phyloP scores from a whole-genome alignment of 768 basidiomycete genomes.

The Lactarius indigo region DNA sequence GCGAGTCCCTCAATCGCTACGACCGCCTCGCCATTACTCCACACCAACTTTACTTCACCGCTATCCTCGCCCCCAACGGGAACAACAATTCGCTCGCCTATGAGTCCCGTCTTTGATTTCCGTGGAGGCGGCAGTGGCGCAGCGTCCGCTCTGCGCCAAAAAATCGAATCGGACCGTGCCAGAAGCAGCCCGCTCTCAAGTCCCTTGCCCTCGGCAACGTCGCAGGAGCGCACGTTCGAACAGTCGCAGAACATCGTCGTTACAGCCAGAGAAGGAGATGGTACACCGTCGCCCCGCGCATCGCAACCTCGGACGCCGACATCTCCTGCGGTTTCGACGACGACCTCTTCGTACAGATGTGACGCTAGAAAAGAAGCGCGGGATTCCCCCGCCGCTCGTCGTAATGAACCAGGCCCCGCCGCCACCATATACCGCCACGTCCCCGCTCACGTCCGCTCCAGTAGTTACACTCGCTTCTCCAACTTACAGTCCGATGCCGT shows the following conservation, averaged over 20 bases:
- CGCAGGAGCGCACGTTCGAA: background rate
- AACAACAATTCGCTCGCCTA: slow-evolving; percentile 15
- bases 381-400: slow-evolving; percentile 29
- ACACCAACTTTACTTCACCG: slow-evolving; percentile 43
- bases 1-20: slow-evolving; percentile 21
- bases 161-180: slow-evolving; percentile 16
- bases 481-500: slow-evolving; percentile 8
- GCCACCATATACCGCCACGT: slow-evolving; percentile 31
- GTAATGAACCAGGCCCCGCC: slow-evolving; percentile 32
- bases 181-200: background rate
- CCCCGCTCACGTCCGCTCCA: background rate
- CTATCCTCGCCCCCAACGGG: slow-evolving; percentile 29
- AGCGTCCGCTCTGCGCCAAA: slow-evolving; percentile 15
- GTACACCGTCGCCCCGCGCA: slow-evolving; percentile 27
- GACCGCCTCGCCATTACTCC: slow-evolving; percentile 34
- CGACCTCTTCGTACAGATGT: slow-evolving; percentile 22
- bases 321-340: background rate
- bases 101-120: slow-evolving; percentile 22
- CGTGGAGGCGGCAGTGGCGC: slow-evolving; percentile 6
- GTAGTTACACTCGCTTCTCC: background rate
- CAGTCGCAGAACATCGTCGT: slow-evolving; percentile 5
- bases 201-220: background rate
- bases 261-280: slow-evolving; percentile 4
- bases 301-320: background rate
- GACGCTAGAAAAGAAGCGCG: slow-evolving; percentile 30